Evolutionary conservation across 2,329 filamentous ascomycete genomes (phyloP), one percentile per base, ranked within the genome.

Genomic region (Diaporthe citrichinensis): DNA sequence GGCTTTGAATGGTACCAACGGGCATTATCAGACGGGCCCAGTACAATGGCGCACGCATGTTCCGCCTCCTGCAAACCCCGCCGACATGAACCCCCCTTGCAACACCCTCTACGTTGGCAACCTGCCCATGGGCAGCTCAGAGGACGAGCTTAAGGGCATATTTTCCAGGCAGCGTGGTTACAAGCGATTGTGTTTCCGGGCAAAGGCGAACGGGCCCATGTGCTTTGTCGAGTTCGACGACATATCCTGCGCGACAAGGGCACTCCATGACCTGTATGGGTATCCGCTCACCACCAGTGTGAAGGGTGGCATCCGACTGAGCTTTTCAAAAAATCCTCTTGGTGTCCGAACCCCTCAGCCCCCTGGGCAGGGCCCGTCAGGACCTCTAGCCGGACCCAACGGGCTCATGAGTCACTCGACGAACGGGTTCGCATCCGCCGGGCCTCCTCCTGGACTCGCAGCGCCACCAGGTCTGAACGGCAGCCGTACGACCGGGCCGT

Each of bases 81-180:
- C 96, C 17, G 96, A 99, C 81, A 94, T 98, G 84, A 98, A 98
- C 80, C 96, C 96, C 1, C 97, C 97, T 0, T 98, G 97, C 89
- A 98, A 99, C 82, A 99, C 97, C 0, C 89, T 99, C 9, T 98
- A 99, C 81, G 96, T 99, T 28, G 96, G 97, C n/a, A 98, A 99
- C 81, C 87, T 99, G 58, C 97, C 96, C 0, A 91, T 96, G 74
- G 94, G 98, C 82, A 97, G 96, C 0, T 96, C 94, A 0, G 97
- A 99, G 81, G 96, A 98, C 81, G 97, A 98, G 83, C 90, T 99
- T 74, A 98, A 98, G 85, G 92, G 94, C 31, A 90, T 98, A 81
- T 99, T 99, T 82, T 95, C 94, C 36, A 96, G 96, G 84, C 95
- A 97, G 83, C 93, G 96, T 65, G 97, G 97, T 4, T 99, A 98